Evolutionary conservation across 768 basidiomycete genomes (phyloP), one percentile per base, ranked within the genome.

Genomic region (Amanita muscaria): DNA sequence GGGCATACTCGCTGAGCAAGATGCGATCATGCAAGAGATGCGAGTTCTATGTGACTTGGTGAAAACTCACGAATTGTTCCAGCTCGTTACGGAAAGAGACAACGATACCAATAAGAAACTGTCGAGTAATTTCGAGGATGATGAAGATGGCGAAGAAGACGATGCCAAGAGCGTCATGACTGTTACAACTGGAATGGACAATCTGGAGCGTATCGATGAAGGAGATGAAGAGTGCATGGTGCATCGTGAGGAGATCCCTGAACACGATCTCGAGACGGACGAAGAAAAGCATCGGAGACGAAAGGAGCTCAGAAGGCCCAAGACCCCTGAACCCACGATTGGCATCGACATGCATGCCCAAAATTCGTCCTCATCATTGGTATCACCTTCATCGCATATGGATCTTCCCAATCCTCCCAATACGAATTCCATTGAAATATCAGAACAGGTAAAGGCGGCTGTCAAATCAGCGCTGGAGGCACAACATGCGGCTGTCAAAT

Each of bases 251-350:
- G 51, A 54, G 29, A 51, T 47, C n/a, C 42, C 42, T 15, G 47
- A 41, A 15, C 42, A 46, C n/a, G 41, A 46, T 16, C 21, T 40
- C 4, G 52, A 52, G 19, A 42, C 39, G 11, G 46, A 47, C 4
- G 46, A 47, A 35, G 46, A 47, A 23, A 47, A 42, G 25, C 40
- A 47, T 24, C 31, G 31, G 16, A 38, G 74, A 46, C 64, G 66
- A 36, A 72, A 74, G 35, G 80, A 79, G 52, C 64, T 81, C 16
- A 82, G 80, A 2, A 70, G 87, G 32, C 88, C 88, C 3, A 69
- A 74, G 5, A 92, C 90, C 5, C 89, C 88, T 0, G 89, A 91
- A 56, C 89, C 88, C 4, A 77, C 76, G n/a, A n/a, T n/a, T n/a
- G n/a, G n/a, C n/a, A n/a, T n/a, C n/a, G n/a, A n/a, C n/a, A n/a